A percentile compares a stretch with the other conserved stretches of the same genome.
phyloP scores from a whole-genome alignment of 2,329 filamentous ascomycete species.

The Venturia asperata region DNA sequence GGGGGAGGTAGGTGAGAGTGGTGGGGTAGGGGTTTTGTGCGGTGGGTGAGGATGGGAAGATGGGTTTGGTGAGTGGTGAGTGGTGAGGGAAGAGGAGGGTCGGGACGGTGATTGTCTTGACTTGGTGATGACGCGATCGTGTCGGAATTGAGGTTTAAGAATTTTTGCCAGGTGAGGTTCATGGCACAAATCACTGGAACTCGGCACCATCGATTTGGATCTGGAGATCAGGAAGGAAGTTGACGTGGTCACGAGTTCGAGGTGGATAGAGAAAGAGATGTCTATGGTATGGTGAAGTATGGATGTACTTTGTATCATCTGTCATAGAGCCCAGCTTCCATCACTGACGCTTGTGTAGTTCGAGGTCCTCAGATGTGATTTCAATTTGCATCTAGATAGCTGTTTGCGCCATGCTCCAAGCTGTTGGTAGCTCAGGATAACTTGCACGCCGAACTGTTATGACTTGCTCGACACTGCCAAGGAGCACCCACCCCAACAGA shows the following conservation, averaged over 20 bases:
- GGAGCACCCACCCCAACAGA: no score
- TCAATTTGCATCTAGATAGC: neutral
- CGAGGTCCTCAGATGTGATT: neutral
- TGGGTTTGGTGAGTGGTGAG: neutral
- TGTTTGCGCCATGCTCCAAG: neutral
- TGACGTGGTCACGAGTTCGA: neutral
- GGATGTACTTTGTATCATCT: neutral
- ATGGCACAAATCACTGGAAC: neutral
- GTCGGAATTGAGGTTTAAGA: neutral
- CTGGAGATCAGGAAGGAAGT: neutral
- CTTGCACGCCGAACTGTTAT: neutral
- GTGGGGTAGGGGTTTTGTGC: neutral
- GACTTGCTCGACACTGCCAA: no score
- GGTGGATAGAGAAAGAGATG: neutral
- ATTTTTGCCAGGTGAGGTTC: neutral
- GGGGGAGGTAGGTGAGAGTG: neutral
- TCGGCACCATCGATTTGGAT: neutral
- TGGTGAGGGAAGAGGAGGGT: neutral
- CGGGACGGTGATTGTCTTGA: neutral
- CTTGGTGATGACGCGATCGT: neutral
- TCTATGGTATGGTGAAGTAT: neutral
- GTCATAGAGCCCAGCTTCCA: neutral
- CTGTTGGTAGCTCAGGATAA: neutral
- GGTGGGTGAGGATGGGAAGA: neutral
- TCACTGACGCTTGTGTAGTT: neutral